Percentiles rank a stretch among this genome's conserved stretches.
phyloP scores from a whole-genome alignment of 2,329 filamentous ascomycete species.

The Apiospora saccharicola region DNA sequence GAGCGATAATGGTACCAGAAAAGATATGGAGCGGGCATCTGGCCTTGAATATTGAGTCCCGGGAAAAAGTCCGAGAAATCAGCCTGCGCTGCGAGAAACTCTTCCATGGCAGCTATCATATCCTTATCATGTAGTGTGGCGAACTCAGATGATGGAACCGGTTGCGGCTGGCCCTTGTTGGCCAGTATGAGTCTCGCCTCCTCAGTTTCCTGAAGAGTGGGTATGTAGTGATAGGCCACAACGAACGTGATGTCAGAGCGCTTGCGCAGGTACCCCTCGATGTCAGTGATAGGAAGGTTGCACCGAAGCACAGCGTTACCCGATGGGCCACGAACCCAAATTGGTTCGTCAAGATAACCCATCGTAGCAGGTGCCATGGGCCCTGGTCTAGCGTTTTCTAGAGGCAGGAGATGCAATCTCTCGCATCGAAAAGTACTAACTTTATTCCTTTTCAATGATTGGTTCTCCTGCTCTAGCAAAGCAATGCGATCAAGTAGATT shows the following conservation, averaged over 20 bases:
- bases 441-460: not conserved
- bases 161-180: not conserved
- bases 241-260: not conserved
- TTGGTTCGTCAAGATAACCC: not conserved
- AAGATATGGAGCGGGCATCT: not conserved
- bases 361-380: not conserved
- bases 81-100: not conserved
- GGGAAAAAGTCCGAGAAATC: not conserved
- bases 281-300: not conserved
- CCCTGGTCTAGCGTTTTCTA: not conserved
- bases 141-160: not conserved
- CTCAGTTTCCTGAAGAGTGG: not conserved
- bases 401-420: not conserved
- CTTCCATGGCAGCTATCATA: not conserved
- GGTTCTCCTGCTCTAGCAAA: not conserved
- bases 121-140: not conserved
- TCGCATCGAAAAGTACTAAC: not conserved
- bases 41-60: not conserved
- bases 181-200: not conserved
- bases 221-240: not conserved
- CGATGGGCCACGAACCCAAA: not conserved
- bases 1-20: not conserved
- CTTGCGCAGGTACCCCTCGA: not conserved
- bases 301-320: not conserved
- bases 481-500: not conserved